Evolutionary conservation across 1,284 basidiomycete genomes (phyloP), one percentile per base, ranked within the genome.

Genomic region (Phylloporus gajari): DNA sequence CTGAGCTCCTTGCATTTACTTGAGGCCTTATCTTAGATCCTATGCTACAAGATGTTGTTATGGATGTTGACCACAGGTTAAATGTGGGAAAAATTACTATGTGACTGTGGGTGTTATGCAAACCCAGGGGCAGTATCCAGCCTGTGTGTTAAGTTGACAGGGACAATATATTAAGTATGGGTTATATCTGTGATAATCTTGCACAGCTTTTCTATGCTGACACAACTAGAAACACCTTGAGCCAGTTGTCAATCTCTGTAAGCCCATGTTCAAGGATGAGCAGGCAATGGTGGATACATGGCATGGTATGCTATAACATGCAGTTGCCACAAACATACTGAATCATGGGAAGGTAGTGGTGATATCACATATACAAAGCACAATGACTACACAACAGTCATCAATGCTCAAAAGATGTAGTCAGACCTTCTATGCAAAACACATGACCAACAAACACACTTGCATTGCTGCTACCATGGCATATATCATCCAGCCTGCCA

Each of bases 311-410:
- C 73, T 81, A 62, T 77, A 83, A 70, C 80, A 75, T n/a, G 67
- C 64, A 30, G 72, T 68, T 42, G 74, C 77, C 17, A 77, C 79
- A 21, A 74, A 75, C 19, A 76, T 82, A 32, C 87, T 99, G 23
- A 99, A 99, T 78, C 78, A 82, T 1, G 92, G 93, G 73, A 98
- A 99, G 83, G 81, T 85, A 62, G 82, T 82, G 4, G 97, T 97
- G 1, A 88, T 98, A 80, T 82, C 84, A 42, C 93, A 91, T 73
- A 95, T 94, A 4, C 83, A 99, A 25, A 85, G 87, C 4, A 95
- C 97, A 85, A 91, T 72, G 97, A 99, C 82, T 99, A 98, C 80
- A 93, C 97, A 1, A n/a, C n/a, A n/a, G n/a, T n/a, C n/a, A n/a
- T n/a, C n/a, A n/a, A n/a, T n/a, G n/a, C n/a, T n/a, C n/a, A n/a